Evolutionary conservation across 1,284 basidiomycete genomes (phyloP).

Genomic region (Phellopilus nigrolimitatus): DNA sequence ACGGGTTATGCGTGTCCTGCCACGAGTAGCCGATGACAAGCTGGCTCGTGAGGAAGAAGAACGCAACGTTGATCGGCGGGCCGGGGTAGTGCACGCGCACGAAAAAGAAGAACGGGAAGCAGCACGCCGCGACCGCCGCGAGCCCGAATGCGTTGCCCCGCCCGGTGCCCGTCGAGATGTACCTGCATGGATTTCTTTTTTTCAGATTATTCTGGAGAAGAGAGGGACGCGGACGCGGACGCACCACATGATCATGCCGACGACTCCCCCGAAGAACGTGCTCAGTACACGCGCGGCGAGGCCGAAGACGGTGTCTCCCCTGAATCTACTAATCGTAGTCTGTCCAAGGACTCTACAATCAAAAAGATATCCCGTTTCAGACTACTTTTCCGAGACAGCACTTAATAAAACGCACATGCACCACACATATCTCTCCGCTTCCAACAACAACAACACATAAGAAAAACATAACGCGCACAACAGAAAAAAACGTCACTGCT

Average conservation of each 20-base stretch:
- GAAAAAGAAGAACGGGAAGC: constrained; percentile 68
- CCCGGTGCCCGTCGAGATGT: constrained; percentile 64
- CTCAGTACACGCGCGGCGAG: constrained; percentile 58
- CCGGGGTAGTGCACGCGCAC: constrained; percentile 71
- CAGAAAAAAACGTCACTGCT: neutral
- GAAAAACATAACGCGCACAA: neutral
- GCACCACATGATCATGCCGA: constrained; percentile 70
- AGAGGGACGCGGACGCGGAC: constrained; percentile 20
- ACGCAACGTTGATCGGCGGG: constrained; percentile 65
- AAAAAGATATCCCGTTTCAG: no score
- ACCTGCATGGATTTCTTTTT: constrained; percentile 56
- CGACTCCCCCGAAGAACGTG: constrained; percentile 65
- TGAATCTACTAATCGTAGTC: constrained; percentile 60
- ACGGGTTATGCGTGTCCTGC: constrained; percentile 46
- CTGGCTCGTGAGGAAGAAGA: constrained; percentile 68
- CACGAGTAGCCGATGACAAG: constrained; percentile 75
- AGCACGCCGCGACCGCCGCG: constrained; percentile 62
- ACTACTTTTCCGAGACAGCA: no score
- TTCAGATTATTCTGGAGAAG: neutral
- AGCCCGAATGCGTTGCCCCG: constrained; percentile 72
- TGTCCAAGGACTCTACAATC: constrained; percentile 67
- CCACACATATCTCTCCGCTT: neutral
- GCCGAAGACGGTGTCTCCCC: constrained; percentile 74
- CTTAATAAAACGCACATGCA: constrained; percentile 1
- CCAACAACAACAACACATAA: neutral